Conservation (phyloP, 352 stramenopile genomes). For the Blastocystis sp. region DNA sequence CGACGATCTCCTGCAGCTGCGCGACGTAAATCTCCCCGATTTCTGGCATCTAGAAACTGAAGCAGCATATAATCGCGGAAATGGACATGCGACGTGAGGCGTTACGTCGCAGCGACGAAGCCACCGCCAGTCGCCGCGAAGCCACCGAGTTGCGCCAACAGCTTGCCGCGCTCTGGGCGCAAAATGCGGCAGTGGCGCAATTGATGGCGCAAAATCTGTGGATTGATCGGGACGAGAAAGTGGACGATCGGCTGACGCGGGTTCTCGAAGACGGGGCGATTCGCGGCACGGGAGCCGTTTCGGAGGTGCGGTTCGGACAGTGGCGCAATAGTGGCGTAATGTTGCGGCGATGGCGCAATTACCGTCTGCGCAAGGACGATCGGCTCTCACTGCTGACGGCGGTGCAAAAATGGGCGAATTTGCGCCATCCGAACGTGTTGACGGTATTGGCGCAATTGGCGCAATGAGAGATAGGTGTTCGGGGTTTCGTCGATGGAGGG, state of each 20-base stretch:
- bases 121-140: conserved; percentile 68
- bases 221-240: no score
- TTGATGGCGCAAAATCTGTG: no score
- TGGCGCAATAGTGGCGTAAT: no score
- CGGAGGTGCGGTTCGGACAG: no score
- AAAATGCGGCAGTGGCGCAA: no score
- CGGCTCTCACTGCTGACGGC: neutral
- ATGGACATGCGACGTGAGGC: neutral
- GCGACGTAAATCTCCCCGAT: neutral
- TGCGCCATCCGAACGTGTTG: neutral
- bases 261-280: no score
- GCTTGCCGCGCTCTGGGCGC: no score
- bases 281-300: no score
- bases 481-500: neutral
- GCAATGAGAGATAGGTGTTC: neutral
- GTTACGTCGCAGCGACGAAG: neutral
- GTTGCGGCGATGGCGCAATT: no score
- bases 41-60: neutral
- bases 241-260: no score
- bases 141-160: conserved; percentile 72
- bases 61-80: neutral
- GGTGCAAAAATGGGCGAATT: neutral
- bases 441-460: neutral
- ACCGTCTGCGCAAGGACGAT: neutral
- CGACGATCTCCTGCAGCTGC: neutral